Base-by-base conservation (phyloP, 805 yeast genomes). In the Nakazawaea pomicola region DNA sequence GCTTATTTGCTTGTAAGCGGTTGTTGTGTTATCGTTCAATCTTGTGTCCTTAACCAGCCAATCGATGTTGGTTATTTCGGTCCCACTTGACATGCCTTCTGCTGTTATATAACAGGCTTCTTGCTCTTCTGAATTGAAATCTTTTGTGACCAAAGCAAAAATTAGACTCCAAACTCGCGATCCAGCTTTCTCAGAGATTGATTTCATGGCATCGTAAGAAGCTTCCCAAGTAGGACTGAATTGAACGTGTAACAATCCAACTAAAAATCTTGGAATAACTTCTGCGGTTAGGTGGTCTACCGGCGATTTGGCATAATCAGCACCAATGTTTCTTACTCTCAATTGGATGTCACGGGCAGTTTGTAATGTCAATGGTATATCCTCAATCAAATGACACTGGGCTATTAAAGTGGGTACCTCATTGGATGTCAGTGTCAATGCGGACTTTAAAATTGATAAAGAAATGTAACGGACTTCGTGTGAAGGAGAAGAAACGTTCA, bases 221-320 rank as follows among this genome's bases (percentile, higher is more conserved):
- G 83, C 88, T 15, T 76, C 72, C 95, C 96, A 89, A 11, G 83
- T 71, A 1, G 98, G 98, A 42, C 87, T 83, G 50, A 91, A 88
- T 44, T 76, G 74, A 25, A 80, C 79, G 4, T 87, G 68, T 32
- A 90, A 61, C 45, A 84, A 69, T 25, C 98, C 98, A 49, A 83
- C 72, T 29, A 78, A 41, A 50, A 70, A 78, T 17, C 66, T 68
- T 29, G 74, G 64, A 24, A 75, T 67, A 12, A 70, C 45, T 47
- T 59, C 9, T 49, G 54, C 54, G 7, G 46, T 41, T 10, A 55
- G 36, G 1, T 39, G 49, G 20, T 61, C 63, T 4, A 56, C 35
- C 2, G 43, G 17, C 1, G 12, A 46, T 12, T 57, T 53, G 31
- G 61, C 52, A 52, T 62, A 79, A 3, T 60, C 68, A 6, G 61